These are phyloP conservation scores for Colletotrichum lindemuthianum DNA, from an alignment of 2,329 filamentous ascomycete species.

Conservation along the genomic window DNA sequence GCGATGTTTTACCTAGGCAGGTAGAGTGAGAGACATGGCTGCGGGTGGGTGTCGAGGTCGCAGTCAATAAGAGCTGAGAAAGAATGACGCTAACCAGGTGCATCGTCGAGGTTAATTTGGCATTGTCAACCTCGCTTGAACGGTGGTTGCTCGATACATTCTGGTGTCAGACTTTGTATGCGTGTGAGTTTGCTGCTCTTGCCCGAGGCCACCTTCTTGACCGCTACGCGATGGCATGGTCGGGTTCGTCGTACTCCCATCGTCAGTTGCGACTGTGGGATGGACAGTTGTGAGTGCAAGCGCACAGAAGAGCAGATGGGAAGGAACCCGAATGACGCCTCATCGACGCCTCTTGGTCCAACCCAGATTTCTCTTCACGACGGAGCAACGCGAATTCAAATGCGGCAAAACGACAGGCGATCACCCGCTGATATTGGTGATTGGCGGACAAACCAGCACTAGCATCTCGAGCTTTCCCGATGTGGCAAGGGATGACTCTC, in stretches of 20 bases:
- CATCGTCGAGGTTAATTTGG: background rate
- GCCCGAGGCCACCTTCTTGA: no score
- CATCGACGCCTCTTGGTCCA: background rate
- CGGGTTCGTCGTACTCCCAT: no score
- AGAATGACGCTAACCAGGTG: conserved; percentile 2
- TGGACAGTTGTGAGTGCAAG: background rate
- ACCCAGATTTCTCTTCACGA: background rate
- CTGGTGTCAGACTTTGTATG: background rate
- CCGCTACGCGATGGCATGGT: no score
- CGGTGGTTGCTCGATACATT: no score
- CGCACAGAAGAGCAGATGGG: background rate
- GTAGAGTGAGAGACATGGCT: conserved; percentile 25
- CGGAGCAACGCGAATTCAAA: background rate
- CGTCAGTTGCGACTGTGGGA: no score
- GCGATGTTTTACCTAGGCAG: conserved; percentile 16
- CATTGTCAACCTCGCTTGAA: no score
- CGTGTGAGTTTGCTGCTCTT: no score
- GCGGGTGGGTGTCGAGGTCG: conserved; percentile 1
- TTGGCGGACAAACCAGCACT: conserved; percentile 18
- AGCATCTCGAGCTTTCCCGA: conserved; percentile 30
- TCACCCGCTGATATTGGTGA: conserved; percentile 18
- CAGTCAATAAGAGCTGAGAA: background rate
- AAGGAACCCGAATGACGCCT: background rate
- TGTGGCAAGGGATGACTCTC: conserved; percentile 1
- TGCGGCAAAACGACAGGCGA: conserved; percentile 18